Evolutionary conservation across 2,329 filamentous ascomycete genomes (phyloP), one percentile per base, ranked within the genome.

Genomic region (Aspergillus proliferans): DNA sequence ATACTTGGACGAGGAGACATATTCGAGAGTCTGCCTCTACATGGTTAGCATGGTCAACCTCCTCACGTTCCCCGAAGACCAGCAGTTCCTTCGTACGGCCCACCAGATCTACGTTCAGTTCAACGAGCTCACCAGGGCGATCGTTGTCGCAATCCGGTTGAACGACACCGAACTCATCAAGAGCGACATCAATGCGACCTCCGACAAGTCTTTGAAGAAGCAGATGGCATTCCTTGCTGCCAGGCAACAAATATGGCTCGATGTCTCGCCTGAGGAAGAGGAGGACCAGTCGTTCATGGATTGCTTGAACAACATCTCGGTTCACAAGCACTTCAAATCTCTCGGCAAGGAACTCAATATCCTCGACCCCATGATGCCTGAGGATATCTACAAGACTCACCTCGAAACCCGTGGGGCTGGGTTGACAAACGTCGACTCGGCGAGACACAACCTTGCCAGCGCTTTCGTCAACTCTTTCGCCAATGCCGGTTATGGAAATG

Each of bases 371-470:
- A 97, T 96, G 76, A 88, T 88, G 40, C 94, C 92, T 0, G 93
- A 98, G 67, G 94, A 98, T 63, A 98, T 98, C 62, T 98, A 98
- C 81, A 98, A 98, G 77, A 95, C 90, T 65, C 93, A 98, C 71
- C 81, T 98, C 4, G 93, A 98, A 73, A 97, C 88, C 74, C 83
- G 94, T 53, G 93, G 94, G 47, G 88, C 89, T 21, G 91, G 90
- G 33, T 82, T 95, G 72, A 96, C 92, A 9, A 96, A 96, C 66
- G 83, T 94, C 43, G 93, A 98, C 67, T 98, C 93, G 8, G 91
- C 92, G 26, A 82, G 90, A 60, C 92, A 98, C 76, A 98, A 98
- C 64, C 79, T 98, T 52, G 91, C 93, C 7, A 93, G 92, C 47
- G 90, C 86, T 3, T 97, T 98, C 59, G 94, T 98, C 56, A 98